phyloP scores from a whole-genome alignment of 2,329 filamentous ascomycete genomes.

The Diplocarpon rosae region DNA sequence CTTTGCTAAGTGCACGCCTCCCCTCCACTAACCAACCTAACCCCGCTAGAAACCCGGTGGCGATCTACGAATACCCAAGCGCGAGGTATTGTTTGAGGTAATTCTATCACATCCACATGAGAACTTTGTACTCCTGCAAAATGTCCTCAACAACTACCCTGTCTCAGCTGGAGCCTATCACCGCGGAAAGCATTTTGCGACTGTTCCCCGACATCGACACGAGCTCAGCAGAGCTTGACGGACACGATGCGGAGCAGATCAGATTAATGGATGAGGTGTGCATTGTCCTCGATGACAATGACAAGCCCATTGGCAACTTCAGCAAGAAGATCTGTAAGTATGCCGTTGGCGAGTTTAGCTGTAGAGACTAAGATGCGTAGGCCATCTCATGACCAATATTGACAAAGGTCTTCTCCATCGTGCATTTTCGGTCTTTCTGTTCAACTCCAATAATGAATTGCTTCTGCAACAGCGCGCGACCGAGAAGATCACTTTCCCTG shows the following conservation, averaged over 20 bases:
- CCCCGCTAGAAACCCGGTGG: background rate
- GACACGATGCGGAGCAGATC: conserved; percentile 96
- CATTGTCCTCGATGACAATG: conserved; percentile 89
- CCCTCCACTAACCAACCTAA: background rate
- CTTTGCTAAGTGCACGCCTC: background rate
- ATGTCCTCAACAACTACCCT: conserved; percentile 36
- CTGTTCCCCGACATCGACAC: conserved; percentile 79
- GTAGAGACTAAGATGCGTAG: conserved; percentile 35
- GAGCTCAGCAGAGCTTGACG: conserved; percentile 62
- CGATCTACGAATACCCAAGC: background rate
- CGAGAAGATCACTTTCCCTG: conserved; percentile 98
- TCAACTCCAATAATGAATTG: conserved; percentile 84
- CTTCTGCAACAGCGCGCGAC: conserved; percentile 89
- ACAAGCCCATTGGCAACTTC: conserved; percentile 84
- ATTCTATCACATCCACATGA: conserved; percentile 8
- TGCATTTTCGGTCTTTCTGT: conserved; percentile 96
- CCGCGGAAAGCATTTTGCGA: conserved; percentile 73
- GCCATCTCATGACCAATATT: conserved; percentile 98
- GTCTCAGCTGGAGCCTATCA: conserved; percentile 51
- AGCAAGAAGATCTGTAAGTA: conserved; percentile 93
- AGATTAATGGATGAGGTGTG: conserved; percentile 98
- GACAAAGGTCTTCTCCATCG: conserved; percentile 91
- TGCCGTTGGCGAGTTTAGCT: background rate
- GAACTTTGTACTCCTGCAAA: conserved; percentile 1
- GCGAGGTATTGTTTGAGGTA: conserved; percentile 13